These are phyloP conservation scores for Limnanthes douglasii DNA, from an alignment of 345 rosid species.

Conservation along the genomic window DNA sequence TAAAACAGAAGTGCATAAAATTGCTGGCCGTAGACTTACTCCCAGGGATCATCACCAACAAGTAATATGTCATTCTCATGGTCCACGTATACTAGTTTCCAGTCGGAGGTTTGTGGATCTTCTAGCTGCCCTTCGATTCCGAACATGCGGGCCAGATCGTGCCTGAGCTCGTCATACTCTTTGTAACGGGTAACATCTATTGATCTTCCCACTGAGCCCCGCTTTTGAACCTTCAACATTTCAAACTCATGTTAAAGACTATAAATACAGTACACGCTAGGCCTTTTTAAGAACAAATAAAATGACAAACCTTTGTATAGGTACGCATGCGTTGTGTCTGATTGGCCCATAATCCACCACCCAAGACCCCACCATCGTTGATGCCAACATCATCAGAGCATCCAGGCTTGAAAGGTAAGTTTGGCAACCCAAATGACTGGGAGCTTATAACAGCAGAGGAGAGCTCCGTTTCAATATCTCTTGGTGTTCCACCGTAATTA, in stretches of 20 bases:
- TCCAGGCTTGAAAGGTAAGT: constrained; percentile 56
- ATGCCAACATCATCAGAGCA: constrained; percentile 63
- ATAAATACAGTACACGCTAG: not conserved
- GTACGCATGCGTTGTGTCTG: constrained; percentile 89
- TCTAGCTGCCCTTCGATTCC: constrained; percentile 93
- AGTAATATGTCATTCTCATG: constrained; percentile 90
- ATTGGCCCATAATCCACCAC: constrained; percentile 69
- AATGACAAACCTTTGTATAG: constrained; percentile 62
- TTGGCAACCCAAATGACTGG: constrained; percentile 84
- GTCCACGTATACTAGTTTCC: constrained; percentile 91
- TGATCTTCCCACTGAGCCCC: constrained; percentile 93
- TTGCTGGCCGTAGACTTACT: constrained; percentile 34
- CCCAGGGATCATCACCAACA: constrained; percentile 99
- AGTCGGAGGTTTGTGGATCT: constrained; percentile 80
- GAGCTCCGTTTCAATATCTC: constrained; percentile 78
- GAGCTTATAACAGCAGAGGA: constrained; percentile 83
- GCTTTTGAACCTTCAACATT: constrained; percentile 78
- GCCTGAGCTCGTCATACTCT: constrained; percentile 72
- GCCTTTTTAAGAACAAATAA: not conserved
- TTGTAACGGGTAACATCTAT: constrained; percentile 80
- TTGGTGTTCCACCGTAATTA: constrained; percentile 46
- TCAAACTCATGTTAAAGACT: constrained; percentile 2
- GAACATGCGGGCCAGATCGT: constrained; percentile 89
- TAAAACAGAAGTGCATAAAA: not conserved
- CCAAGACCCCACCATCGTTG: constrained; percentile 52